Evolutionary conservation across 495 filamentous ascomycete genomes (phyloP).

Genomic region (Penicillium taxi): DNA sequence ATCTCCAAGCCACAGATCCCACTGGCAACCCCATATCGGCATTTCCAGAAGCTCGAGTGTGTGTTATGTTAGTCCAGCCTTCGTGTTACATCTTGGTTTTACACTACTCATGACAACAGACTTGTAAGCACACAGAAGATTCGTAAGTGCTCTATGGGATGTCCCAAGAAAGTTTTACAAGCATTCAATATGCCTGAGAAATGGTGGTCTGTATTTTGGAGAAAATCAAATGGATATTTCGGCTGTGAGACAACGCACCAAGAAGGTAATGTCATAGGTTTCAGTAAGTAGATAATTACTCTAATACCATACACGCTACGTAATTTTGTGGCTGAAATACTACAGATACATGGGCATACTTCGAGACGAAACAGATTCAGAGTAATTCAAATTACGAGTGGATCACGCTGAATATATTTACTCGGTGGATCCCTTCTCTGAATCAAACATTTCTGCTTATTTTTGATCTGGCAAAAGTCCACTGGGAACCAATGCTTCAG

Average conservation of each 20-base stretch:
- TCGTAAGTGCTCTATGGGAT: neutral
- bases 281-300: slow-evolving; percentile 7
- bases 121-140: neutral
- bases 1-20: neutral
- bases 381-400: slow-evolving; percentile 3
- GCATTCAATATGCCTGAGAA: slow-evolving; percentile 3
- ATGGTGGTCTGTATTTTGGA: slow-evolving; percentile 1
- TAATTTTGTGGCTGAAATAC: too few relatives aligned
- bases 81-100: neutral
- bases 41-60: neutral
- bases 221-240: slow-evolving; percentile 13
- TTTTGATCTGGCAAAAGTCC: slow-evolving; percentile 20
- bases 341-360: slow-evolving; percentile 14
- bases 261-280: neutral
- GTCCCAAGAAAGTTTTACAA: neutral
- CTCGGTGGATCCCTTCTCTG: slow-evolving; percentile 1
- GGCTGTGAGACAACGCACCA: slow-evolving; percentile 9
- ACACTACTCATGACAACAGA: slow-evolving; percentile 2
- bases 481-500: neutral
- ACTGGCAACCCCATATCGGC: neutral
- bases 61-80: neutral
- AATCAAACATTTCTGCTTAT: slow-evolving; percentile 24
- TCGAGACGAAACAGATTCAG: slow-evolving; percentile 7
- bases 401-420: slow-evolving; percentile 9
- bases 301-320: neutral